Evolutionary conservation across 148 eudicot species (phyloP).

Genomic region (Rhododendron ovatum): DNA sequence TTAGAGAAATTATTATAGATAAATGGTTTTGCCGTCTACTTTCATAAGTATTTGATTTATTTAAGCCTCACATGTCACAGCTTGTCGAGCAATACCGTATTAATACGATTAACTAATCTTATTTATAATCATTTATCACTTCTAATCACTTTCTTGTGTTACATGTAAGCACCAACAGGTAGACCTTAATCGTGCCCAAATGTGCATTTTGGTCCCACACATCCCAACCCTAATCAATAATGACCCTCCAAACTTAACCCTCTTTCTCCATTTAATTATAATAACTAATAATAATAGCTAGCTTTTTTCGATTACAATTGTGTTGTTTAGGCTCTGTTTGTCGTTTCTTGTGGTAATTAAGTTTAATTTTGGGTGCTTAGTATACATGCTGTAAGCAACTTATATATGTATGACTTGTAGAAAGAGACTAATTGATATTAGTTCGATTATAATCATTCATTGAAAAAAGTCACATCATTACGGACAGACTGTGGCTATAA

Average conservation of each 20-base stretch:
- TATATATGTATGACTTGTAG: neutral
- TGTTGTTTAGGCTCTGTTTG: conserved; percentile 10
- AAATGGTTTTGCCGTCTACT: conserved; percentile 1
- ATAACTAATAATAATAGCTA: neutral
- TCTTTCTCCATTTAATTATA: neutral
- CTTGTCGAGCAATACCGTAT: conserved; percentile 54
- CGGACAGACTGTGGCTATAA: neutral
- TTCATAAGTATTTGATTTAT: conserved; percentile 12
- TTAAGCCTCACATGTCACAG: conserved; percentile 37
- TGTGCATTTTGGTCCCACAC: conserved; percentile 38
- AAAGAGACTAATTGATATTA: neutral
- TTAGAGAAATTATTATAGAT: neutral
- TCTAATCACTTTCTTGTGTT: conserved; percentile 35
- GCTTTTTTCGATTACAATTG: neutral
- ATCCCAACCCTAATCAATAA: conserved; percentile 5
- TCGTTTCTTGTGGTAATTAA: neutral
- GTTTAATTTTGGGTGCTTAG: neutral
- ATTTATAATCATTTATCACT: conserved; percentile 22
- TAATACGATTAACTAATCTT: conserved; percentile 20
- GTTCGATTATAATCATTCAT: neutral
- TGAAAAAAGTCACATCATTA: neutral
- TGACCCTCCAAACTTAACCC: conserved; percentile 14
- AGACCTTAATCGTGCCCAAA: conserved; percentile 27
- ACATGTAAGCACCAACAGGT: conserved; percentile 44
- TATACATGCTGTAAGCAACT: neutral